Evolutionary conservation across 371 early-diverging fungal genomes (phyloP).

Genomic region (Parasitella parasitica): DNA sequence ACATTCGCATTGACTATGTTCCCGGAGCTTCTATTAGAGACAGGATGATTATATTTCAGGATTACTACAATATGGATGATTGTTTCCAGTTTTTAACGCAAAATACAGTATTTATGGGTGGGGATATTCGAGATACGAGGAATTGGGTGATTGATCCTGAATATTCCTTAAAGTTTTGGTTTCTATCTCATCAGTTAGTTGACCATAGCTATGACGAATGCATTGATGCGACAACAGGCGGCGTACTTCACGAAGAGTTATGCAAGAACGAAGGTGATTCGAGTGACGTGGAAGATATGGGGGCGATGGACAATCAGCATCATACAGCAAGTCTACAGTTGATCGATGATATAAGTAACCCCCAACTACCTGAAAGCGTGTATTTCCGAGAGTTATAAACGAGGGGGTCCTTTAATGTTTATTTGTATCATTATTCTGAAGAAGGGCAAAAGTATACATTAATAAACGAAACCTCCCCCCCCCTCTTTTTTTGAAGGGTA

Average conservation of each 20-base stretch:
- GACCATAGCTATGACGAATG: slow-evolving; percentile 15
- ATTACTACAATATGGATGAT: slow-evolving; percentile 39
- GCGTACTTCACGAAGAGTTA: not conserved
- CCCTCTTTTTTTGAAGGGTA: no score
- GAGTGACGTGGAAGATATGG: not conserved
- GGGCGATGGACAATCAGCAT: not conserved
- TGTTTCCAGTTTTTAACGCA: slow-evolving; percentile 42
- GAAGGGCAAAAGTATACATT: no score
- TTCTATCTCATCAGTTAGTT: slow-evolving; percentile 33
- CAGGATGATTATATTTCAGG: slow-evolving; percentile 46
- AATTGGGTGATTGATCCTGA: slow-evolving; percentile 47
- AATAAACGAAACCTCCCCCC: no score
- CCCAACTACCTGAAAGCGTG: no score
- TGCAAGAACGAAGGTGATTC: not conserved
- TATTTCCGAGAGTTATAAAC: no score
- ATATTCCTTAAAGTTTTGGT: slow-evolving; percentile 54
- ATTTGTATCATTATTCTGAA: no score
- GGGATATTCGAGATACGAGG: slow-evolving; percentile 44
- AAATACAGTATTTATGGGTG: slow-evolving; percentile 47
- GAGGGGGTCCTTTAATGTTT: no score
- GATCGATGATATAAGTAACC: no score
- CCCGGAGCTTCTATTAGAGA: slow-evolving; percentile 35
- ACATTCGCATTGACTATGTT: slow-evolving; percentile 42
- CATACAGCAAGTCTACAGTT: not conserved
- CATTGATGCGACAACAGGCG: not conserved